These are phyloP conservation scores for Daldinia loculata DNA, from an alignment of 495 filamentous ascomycete genomes.

Conservation along the genomic window DNA sequence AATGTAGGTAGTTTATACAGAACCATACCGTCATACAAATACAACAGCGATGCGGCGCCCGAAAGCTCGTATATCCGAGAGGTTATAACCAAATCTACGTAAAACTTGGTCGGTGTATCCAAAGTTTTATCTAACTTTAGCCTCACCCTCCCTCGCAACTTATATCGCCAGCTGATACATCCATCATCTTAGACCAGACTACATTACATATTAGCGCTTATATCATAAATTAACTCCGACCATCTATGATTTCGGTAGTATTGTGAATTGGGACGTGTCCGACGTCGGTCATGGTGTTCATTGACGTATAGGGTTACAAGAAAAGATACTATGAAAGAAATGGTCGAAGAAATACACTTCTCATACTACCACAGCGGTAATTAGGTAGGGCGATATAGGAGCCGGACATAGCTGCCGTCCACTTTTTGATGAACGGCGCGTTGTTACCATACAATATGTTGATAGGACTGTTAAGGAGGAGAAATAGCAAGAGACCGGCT, in stretches of 20 bases:
- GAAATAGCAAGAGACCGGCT: background rate
- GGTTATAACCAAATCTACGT: background rate
- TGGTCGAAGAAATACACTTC: background rate
- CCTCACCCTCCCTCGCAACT: background rate
- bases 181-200: background rate
- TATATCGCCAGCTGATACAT: background rate
- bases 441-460: background rate
- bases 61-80: slow-evolving; percentile 6
- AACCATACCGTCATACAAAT: background rate
- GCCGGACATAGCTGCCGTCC: background rate
- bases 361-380: background rate
- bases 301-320: background rate
- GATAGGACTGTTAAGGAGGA: background rate
- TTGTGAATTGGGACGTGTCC: background rate
- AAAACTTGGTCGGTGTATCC: background rate
- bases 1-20: background rate
- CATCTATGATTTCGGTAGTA: background rate
- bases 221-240: background rate
- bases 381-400: background rate
- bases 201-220: background rate
- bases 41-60: background rate
- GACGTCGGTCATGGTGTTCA: background rate
- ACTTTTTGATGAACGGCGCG: background rate
- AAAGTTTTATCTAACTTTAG: background rate
- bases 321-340: background rate